phyloP scores from a whole-genome alignment of 1,284 basidiomycete genomes.

The Vanrija humicola region DNA sequence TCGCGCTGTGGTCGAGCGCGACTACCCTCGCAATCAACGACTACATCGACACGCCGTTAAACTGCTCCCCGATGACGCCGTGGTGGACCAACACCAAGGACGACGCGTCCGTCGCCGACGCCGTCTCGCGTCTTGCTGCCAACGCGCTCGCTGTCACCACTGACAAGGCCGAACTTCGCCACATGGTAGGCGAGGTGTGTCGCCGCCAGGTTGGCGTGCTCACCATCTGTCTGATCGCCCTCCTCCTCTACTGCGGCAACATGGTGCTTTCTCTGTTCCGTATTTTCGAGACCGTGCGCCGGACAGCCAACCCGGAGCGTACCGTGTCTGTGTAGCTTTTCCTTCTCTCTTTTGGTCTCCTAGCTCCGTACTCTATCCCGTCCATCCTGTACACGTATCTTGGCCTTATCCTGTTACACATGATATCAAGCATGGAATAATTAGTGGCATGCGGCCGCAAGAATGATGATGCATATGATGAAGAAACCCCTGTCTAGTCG shows the following conservation, averaged over 20 bases:
- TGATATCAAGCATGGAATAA: neutral
- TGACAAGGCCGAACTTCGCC: neutral
- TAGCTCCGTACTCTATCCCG: neutral
- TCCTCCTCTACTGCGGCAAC: conserved; percentile 48
- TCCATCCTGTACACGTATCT: neutral
- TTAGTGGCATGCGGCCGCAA: neutral
- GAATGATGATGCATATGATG: neutral
- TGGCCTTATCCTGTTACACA: neutral
- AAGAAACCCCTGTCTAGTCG: conserved; percentile 14
- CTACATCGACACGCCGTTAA: conserved; percentile 55
- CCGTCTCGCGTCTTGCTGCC: neutral
- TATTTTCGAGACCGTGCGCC: conserved; percentile 52
- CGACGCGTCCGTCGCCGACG: neutral
- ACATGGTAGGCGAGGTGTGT: conserved; percentile 24
- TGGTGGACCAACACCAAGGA: conserved; percentile 33
- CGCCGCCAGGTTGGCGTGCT: conserved; percentile 47
- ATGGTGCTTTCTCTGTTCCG: conserved; percentile 52
- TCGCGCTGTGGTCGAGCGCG: conserved; percentile 45
- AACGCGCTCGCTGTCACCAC: neutral
- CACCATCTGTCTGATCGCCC: conserved; percentile 37
- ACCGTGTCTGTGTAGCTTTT: neutral
- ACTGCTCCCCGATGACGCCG: conserved; percentile 45
- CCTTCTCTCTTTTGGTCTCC: neutral
- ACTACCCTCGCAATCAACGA: conserved; percentile 55
- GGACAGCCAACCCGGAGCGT: conserved; percentile 21